A percentile compares a stretch with the other conserved stretches of the same genome.
phyloP scores from a whole-genome alignment of 83 land plant genomes.

The Picea abies region DNA sequence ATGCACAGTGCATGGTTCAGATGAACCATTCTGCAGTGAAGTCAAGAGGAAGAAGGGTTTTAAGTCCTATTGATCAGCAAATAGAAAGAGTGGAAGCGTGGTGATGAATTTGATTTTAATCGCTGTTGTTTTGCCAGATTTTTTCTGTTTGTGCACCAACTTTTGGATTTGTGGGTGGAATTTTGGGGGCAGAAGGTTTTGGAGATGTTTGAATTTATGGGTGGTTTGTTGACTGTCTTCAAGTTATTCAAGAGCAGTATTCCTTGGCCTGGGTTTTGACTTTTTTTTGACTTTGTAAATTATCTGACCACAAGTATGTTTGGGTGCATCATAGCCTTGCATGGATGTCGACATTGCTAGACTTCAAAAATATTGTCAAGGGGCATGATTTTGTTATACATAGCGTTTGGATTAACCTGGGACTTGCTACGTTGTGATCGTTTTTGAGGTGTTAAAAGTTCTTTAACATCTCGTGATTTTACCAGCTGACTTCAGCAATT shows the following conservation, averaged over 20 bases:
- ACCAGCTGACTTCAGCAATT: neutral
- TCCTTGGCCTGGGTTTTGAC: constrained; percentile 1
- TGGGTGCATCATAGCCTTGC: neutral
- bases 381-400: neutral
- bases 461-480: constrained; percentile 9
- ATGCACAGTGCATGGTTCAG: constrained; percentile 6
- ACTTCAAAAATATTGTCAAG: neutral
- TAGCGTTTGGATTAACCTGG: constrained; percentile 7
- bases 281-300: constrained; percentile 11
- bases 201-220: neutral
- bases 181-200: neutral
- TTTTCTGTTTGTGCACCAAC: neutral
- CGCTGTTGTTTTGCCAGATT: neutral
- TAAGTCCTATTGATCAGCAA: constrained; percentile 15
- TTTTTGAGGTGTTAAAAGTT: constrained; percentile 3
- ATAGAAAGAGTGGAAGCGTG: constrained; percentile 23
- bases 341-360: neutral
- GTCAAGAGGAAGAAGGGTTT: constrained; percentile 13
- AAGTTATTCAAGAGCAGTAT: neutral
- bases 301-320: constrained; percentile 4
- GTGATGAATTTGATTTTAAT: constrained; percentile 4
- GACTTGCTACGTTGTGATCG: neutral
- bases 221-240: neutral
- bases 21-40: constrained; percentile 6
- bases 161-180: neutral